A percentile compares a stretch with the other conserved stretches of the same genome.
phyloP scores from a whole-genome alignment of 2,329 filamentous ascomycete genomes.

The Phoma sp. region DNA sequence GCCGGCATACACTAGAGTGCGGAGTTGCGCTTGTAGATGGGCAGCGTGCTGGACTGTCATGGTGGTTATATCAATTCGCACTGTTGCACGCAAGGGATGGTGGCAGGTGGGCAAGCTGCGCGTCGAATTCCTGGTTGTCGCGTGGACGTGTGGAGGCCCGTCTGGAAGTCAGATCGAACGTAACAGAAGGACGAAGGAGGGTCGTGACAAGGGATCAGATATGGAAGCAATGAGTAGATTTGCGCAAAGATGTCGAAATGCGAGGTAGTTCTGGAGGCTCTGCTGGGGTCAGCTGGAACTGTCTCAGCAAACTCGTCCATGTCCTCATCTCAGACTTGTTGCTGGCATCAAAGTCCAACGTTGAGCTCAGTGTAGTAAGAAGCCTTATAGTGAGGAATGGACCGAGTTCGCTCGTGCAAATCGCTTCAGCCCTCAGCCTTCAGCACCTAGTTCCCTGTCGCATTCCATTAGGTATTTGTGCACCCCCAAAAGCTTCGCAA shows the following conservation, averaged over 20 bases:
- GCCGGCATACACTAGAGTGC: constrained; percentile 19
- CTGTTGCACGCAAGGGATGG: constrained; percentile 28
- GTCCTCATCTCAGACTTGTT: background rate
- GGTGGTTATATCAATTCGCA: constrained; percentile 12
- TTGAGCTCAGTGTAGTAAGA: background rate
- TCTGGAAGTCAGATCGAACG: constrained; percentile 3
- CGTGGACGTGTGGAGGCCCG: constrained; percentile 11
- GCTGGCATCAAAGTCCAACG: background rate
- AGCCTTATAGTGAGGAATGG: constrained; percentile 3
- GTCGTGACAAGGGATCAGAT: constrained; percentile 9
- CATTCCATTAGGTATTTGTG: constrained; percentile 27
- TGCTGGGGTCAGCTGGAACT: background rate
- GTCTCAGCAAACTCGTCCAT: background rate
- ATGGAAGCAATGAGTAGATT: background rate
- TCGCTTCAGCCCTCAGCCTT: constrained; percentile 5
- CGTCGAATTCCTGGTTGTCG: constrained; percentile 36
- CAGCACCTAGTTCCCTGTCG: background rate
- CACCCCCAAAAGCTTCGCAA: constrained; percentile 28
- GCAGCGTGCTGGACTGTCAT: constrained; percentile 5
- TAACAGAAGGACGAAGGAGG: constrained; percentile 1
- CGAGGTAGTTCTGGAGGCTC: background rate
- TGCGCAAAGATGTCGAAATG: background rate
- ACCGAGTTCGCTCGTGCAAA: constrained; percentile 10
- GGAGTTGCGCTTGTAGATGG: constrained; percentile 1
- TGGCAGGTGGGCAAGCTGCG: constrained; percentile 24